phyloP scores from a whole-genome alignment of 108 stramenopile species.

The Tribonema minus region DNA sequence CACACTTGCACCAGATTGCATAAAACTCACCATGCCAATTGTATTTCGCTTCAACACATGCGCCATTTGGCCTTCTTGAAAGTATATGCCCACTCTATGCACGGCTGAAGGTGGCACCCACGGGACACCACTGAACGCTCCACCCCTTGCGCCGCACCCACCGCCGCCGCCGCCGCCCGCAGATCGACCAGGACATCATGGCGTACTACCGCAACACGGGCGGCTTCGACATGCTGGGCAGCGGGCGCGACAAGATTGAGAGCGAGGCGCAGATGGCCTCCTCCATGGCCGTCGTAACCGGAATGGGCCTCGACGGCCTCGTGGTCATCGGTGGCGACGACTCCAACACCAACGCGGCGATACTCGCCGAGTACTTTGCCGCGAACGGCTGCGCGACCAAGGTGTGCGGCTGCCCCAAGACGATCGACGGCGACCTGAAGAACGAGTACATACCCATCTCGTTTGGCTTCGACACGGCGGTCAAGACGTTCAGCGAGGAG shows the following conservation, averaged over 20 bases:
- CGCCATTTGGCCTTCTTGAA: no score
- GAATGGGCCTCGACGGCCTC: conserved; percentile 37
- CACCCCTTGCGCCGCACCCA: no score
- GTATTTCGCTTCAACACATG: no score
- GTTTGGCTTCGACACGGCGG: conserved; percentile 52
- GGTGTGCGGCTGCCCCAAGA: conserved; percentile 48
- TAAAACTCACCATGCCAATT: no score
- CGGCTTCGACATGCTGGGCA: conserved; percentile 51
- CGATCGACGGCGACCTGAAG: conserved; percentile 52
- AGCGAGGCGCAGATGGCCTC: conserved; percentile 45
- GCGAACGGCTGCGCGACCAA: conserved; percentile 38
- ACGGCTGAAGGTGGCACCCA: no score
- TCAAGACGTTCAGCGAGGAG: conserved; percentile 44
- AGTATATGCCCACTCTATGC: no score
- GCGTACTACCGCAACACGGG: conserved; percentile 55
- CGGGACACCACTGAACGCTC: no score
- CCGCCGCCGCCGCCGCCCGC: no score
- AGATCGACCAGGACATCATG: no score
- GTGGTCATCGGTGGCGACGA: conserved; percentile 53
- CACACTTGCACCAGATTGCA: no score
- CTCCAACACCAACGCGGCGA: conserved; percentile 49
- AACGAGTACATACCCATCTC: conserved; percentile 53
- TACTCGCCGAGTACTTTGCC: conserved; percentile 51
- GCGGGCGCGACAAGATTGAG: conserved; percentile 52
- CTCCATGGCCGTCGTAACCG: conserved; percentile 23